These are phyloP conservation scores for Gossypioides kirkii DNA, from an alignment of 345 rosid genomes.

Conservation along the genomic window DNA sequence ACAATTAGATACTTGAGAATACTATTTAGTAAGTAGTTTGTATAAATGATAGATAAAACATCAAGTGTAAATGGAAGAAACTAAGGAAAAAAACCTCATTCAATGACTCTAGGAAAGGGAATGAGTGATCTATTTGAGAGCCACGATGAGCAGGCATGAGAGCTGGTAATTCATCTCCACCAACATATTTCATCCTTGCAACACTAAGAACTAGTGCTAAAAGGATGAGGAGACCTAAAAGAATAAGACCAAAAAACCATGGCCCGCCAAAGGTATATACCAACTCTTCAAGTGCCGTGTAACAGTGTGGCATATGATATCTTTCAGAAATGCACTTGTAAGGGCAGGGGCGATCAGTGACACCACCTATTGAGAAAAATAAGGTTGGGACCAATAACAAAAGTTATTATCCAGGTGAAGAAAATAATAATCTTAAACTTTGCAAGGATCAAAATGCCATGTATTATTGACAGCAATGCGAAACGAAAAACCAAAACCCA, in stretches of 20 bases:
- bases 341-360: conserved; percentile 81
- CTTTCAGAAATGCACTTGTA: conserved; percentile 75
- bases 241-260: conserved; percentile 72
- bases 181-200: conserved; percentile 85
- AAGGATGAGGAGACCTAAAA: conserved; percentile 66
- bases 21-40: neutral
- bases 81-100: conserved; percentile 52
- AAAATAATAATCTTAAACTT: conserved; percentile 7
- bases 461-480: neutral
- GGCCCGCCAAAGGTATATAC: conserved; percentile 96
- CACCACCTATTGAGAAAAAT: conserved; percentile 56
- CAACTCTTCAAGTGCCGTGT: conserved; percentile 83
- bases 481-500: neutral
- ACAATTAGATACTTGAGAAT: conserved; percentile 6
- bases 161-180: conserved; percentile 74
- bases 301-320: conserved; percentile 90
- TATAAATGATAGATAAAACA: neutral
- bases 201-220: conserved; percentile 89
- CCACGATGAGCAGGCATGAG: conserved; percentile 52
- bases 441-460: neutral
- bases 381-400: conserved; percentile 13
- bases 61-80: neutral
- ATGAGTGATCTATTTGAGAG: conserved; percentile 74
- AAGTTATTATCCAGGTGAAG: neutral
- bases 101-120: conserved; percentile 88